These are phyloP conservation scores for Trichomonascus vanleenenianus DNA, from an alignment of 805 yeast genomes.

Conservation along the genomic window DNA sequence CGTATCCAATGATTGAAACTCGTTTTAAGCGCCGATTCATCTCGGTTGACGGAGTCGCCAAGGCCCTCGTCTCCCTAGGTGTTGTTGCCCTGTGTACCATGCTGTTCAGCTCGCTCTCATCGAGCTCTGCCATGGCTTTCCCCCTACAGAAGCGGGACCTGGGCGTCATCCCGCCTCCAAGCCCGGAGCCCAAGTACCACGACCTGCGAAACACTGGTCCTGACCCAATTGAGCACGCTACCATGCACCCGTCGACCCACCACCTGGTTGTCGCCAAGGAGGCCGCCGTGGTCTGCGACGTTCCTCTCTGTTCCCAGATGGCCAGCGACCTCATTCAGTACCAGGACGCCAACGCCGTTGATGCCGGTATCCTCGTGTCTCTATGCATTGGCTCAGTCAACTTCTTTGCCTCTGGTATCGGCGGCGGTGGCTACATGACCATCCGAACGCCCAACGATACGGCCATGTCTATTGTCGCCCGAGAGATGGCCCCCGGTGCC, in stretches of 20 bases:
- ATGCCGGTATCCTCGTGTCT: constrained; percentile 83
- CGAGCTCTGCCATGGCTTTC: no score
- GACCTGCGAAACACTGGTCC: no score
- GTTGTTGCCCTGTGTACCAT: no score
- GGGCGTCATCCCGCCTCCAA: no score
- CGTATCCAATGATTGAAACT: no score
- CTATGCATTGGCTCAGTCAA: constrained; percentile 81
- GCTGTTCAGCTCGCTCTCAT: no score
- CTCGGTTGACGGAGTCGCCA: no score
- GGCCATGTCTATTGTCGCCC: constrained; percentile 65
- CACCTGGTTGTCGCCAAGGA: constrained; percentile 8
- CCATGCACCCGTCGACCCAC: background rate
- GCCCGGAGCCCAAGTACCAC: no score
- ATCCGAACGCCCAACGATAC: constrained; percentile 37
- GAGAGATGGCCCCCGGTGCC: constrained; percentile 75
- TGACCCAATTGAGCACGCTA: background rate
- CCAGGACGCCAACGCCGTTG: constrained; percentile 75
- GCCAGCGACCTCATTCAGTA: constrained; percentile 47
- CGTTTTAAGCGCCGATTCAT: no score
- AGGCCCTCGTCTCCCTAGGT: no score
- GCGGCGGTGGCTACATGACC: constrained; percentile 82
- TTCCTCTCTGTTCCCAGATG: constrained; percentile 52
- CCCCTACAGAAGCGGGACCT: no score
- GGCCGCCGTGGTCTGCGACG: constrained; percentile 58
- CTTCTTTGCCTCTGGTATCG: constrained; percentile 81